A percentile compares a stretch with the other conserved stretches of the same genome.
phyloP scores from a whole-genome alignment of 306 rosid species.

The Citrullus mucosospermus region DNA sequence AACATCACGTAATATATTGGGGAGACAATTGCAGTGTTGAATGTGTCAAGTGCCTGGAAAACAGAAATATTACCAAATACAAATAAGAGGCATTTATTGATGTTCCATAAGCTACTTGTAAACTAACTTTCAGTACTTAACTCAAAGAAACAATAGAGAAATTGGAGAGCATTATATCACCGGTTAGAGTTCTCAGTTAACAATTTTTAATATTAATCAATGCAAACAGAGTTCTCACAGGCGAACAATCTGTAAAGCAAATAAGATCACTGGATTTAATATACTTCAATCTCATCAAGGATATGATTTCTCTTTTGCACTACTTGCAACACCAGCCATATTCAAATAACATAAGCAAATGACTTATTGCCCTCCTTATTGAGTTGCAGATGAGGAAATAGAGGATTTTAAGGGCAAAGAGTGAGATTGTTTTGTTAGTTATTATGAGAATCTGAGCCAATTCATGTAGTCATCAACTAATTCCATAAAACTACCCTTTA shows the following conservation, averaged over 20 bases:
- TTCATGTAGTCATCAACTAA: neutral
- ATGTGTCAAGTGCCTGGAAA: conserved; percentile 87
- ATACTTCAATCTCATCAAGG: neutral
- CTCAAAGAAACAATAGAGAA: neutral
- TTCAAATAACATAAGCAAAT: neutral
- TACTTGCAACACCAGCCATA: neutral
- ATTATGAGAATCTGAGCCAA: neutral
- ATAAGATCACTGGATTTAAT: neutral
- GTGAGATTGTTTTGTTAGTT: neutral
- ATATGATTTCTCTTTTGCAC: neutral
- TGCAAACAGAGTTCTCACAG: neutral
- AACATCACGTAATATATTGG: conserved; percentile 87
- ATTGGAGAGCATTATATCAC: neutral
- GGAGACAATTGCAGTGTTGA: conserved; percentile 80
- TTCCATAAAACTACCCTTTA: neutral
- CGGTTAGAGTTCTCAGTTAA: neutral
- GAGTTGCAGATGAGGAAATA: neutral
- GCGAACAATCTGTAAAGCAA: neutral
- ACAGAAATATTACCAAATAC: neutral
- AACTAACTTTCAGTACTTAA: neutral
- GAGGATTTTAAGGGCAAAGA: neutral
- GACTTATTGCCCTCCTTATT: neutral
- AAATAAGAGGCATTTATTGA: neutral
- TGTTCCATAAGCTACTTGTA: neutral
- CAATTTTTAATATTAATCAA: neutral